Evolutionary conservation across 2,329 filamentous ascomycete genomes (phyloP).

Genomic region (Didymella pomorum): DNA sequence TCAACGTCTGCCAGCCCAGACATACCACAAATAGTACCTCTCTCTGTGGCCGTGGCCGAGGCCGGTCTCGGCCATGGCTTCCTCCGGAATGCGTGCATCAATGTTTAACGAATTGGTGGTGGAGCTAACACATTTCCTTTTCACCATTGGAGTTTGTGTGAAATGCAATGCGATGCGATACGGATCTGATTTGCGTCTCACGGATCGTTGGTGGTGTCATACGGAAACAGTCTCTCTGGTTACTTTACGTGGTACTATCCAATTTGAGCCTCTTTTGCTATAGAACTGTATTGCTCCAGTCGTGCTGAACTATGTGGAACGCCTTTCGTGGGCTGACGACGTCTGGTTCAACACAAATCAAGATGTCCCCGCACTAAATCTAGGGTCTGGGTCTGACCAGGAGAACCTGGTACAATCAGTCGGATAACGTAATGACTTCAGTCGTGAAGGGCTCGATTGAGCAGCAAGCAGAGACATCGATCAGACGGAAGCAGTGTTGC

Average conservation of each 20-base stretch:
- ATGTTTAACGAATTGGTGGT: slow-evolving; percentile 49
- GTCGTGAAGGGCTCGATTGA: neutral
- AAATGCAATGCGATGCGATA: slow-evolving; percentile 38
- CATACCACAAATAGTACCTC: slow-evolving; percentile 36
- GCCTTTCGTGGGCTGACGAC: neutral
- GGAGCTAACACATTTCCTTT: slow-evolving; percentile 46
- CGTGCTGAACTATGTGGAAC: neutral
- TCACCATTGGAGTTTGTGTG: slow-evolving; percentile 50
- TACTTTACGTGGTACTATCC: slow-evolving; percentile 49
- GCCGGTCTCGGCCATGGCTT: slow-evolving; percentile 14
- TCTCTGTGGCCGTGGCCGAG: slow-evolving; percentile 26
- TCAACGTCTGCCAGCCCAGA: slow-evolving; percentile 42
- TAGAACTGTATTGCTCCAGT: slow-evolving; percentile 13
- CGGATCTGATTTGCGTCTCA: slow-evolving; percentile 40
- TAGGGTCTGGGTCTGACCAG: slow-evolving; percentile 11
- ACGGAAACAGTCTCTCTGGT: slow-evolving; percentile 47
- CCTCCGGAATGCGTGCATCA: slow-evolving; percentile 44
- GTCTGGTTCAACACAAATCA: slow-evolving; percentile 3
- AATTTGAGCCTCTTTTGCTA: slow-evolving; percentile 50
- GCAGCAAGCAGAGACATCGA: slow-evolving; percentile 1
- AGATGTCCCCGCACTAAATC: slow-evolving; percentile 11
- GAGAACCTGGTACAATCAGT: slow-evolving; percentile 5
- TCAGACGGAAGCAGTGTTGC: neutral
- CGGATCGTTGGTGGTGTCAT: slow-evolving; percentile 45
- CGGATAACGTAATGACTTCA: slow-evolving; percentile 11